Conservation (phyloP, 2,329 filamentous ascomycete species). For the Sporothrix phasma region DNA sequence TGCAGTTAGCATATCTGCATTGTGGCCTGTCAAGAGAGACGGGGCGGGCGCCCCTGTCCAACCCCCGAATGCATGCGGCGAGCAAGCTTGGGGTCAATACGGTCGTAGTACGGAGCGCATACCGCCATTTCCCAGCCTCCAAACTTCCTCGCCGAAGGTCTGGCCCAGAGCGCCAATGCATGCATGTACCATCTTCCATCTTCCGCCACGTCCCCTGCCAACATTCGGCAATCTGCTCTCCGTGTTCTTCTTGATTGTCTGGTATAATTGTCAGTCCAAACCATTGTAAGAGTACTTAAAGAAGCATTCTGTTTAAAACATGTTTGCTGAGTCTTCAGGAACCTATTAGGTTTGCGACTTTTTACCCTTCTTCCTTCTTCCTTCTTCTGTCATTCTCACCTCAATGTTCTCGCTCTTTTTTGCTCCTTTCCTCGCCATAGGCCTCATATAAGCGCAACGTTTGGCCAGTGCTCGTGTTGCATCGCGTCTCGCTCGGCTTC, state of each 20-base stretch:
- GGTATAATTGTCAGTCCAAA: neutral
- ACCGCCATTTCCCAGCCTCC: slow-evolving; percentile 5
- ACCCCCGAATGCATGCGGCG: neutral
- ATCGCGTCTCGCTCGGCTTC: neutral
- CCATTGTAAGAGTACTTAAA: neutral
- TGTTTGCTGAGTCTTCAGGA: neutral
- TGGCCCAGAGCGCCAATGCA: slow-evolving; percentile 3
- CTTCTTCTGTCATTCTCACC: neutral
- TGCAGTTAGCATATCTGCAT: neutral
- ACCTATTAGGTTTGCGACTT: neutral
- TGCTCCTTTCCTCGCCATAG: neutral
- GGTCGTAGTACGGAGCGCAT: neutral
- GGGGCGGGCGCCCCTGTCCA: neutral
- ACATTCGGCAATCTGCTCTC: neutral
- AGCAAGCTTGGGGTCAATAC: neutral
- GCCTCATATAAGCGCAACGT: too few relatives aligned
- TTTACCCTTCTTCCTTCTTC: too few relatives aligned
- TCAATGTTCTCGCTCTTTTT: too few relatives aligned
- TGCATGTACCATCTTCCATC: neutral
- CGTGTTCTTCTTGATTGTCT: neutral
- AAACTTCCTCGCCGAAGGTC: neutral
- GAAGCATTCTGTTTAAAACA: neutral
- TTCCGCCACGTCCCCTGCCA: neutral
- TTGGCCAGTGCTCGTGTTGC: neutral
- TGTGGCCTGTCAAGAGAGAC: neutral